These are phyloP conservation scores for Spirogloea muscicola DNA, from an alignment of 139 green algal species.

Conservation along the genomic window DNA sequence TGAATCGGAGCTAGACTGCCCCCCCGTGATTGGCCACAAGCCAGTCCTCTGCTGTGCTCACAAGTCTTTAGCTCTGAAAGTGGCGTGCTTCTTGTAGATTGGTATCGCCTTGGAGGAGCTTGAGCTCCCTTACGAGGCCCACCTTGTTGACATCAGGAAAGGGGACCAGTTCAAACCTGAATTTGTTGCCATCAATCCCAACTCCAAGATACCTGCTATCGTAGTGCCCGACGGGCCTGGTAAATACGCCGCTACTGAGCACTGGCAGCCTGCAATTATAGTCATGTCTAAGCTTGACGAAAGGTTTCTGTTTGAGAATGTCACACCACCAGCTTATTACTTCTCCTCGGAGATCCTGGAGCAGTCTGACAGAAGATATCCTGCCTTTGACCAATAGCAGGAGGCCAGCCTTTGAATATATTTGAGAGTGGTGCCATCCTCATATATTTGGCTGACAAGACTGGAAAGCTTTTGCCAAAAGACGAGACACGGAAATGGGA, in stretches of 20 bases:
- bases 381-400: no score
- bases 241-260: no score
- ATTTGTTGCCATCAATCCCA: constrained; percentile 55
- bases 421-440: constrained; percentile 55
- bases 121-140: constrained; percentile 51
- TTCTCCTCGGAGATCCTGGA: no score
- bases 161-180: constrained; percentile 49
- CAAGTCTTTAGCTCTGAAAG: no score
- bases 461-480: constrained; percentile 48
- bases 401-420: constrained; percentile 39
- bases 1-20: no score
- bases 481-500: constrained; percentile 39
- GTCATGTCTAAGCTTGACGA: no score
- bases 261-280: no score
- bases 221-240: constrained; percentile 39
- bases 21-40: no score
- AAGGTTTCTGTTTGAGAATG: no score
- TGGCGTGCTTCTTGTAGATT: constrained; percentile 9
- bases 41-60: no score
- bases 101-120: constrained; percentile 53
- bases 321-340: no score
- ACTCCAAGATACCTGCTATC: constrained; percentile 60
- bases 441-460: constrained; percentile 55
- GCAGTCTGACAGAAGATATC: no score
- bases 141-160: constrained; percentile 52